These are phyloP conservation scores for Acrocalymma vagum DNA, from an alignment of 2,329 filamentous ascomycete species.

Conservation along the genomic window DNA sequence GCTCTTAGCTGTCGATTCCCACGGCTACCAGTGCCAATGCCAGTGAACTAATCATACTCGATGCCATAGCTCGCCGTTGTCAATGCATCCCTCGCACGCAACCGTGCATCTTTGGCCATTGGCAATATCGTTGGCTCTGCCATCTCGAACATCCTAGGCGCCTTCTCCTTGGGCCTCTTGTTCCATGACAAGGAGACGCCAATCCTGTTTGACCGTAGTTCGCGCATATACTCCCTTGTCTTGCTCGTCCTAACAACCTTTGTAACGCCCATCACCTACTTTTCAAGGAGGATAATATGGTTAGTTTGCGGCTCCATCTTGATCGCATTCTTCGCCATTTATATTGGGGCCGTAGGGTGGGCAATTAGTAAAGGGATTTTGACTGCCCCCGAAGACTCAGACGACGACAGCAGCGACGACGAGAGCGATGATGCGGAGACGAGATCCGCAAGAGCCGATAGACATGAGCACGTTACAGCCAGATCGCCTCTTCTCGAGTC, in stretches of 20 bases:
- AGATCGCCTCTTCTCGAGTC: constrained; percentile 1
- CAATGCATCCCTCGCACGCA: constrained; percentile 56
- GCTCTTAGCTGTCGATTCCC: neutral
- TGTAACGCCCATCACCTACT: constrained; percentile 46
- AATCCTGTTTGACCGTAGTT: constrained; percentile 57
- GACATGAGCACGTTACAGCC: constrained; percentile 6
- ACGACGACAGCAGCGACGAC: constrained; percentile 49
- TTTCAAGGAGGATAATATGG: constrained; percentile 39
- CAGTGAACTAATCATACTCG: constrained; percentile 3
- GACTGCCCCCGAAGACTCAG: constrained; percentile 52
- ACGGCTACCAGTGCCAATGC: too few relatives aligned
- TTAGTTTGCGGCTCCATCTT: constrained; percentile 48
- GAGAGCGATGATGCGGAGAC: constrained; percentile 29
- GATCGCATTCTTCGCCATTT: constrained; percentile 54
- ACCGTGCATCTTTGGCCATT: constrained; percentile 58
- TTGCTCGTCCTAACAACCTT: constrained; percentile 54
- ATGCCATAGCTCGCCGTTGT: constrained; percentile 58
- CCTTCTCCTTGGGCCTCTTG: constrained; percentile 62
- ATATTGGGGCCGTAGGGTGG: constrained; percentile 55
- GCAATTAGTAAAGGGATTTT: constrained; percentile 56
- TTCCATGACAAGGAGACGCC: constrained; percentile 41
- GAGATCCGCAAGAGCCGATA: constrained; percentile 21
- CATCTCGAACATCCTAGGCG: constrained; percentile 65
- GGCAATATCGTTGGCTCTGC: constrained; percentile 65
- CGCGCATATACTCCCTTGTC: constrained; percentile 57